Evolutionary conservation across 352 stramenopile species (phyloP).

Genomic region (Phytophthora colocasiae): DNA sequence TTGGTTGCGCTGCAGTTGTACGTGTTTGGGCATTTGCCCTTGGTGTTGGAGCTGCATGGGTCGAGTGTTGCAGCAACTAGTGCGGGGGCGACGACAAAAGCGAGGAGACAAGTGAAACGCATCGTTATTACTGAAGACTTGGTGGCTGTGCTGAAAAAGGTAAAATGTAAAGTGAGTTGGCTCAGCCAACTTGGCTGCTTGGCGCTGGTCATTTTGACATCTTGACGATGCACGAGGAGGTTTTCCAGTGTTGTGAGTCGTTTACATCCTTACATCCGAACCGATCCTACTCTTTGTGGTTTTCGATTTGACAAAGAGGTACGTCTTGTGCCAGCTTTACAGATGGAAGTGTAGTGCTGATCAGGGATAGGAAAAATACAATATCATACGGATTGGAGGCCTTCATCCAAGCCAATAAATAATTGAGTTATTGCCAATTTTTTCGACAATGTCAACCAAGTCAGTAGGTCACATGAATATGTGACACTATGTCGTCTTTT

Average conservation of each 20-base stretch:
- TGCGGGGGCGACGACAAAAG: conserved; percentile 23
- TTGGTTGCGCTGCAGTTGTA: conserved; percentile 31
- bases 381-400: too few species aligned
- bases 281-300: conserved; percentile 2
- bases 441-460: too few species aligned
- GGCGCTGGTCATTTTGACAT: neutral
- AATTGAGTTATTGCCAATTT: too few species aligned
- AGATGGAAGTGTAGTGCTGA: conserved; percentile 9
- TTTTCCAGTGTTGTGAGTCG: conserved; percentile 10
- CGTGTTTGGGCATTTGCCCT: conserved; percentile 22
- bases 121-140: conserved; percentile 13
- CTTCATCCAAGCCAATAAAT: too few species aligned
- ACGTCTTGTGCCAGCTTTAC: conserved; percentile 11
- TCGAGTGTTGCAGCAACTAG: conserved; percentile 36
- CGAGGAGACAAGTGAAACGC: conserved; percentile 21
- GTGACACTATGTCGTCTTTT: too few species aligned
- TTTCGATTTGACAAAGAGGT: conserved; percentile 8
- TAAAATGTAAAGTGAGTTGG: conserved; percentile 19
- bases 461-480: too few species aligned
- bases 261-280: conserved; percentile 6
- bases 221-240: neutral
- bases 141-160: conserved; percentile 25
- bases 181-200: neutral
- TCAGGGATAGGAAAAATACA: too few species aligned
- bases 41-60: conserved; percentile 30